Conservation (phyloP, 768 basidiomycete genomes). For the Auricularia sp. region DNA sequence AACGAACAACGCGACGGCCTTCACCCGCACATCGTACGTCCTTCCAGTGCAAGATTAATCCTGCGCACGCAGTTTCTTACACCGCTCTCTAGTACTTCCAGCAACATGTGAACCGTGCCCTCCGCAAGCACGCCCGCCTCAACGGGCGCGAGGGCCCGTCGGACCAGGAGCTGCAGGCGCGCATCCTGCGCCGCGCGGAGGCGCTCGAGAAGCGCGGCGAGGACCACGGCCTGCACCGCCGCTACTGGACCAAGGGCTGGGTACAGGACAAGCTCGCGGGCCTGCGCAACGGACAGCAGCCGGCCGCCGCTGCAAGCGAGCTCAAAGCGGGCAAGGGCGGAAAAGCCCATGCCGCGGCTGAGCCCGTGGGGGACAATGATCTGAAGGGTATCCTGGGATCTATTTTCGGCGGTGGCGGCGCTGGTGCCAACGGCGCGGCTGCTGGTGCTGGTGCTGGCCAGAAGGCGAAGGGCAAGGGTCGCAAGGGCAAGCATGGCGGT, state of each 20-base stretch:
- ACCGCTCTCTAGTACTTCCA: conserved; percentile 41
- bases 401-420: conserved; percentile 1
- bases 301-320: neutral
- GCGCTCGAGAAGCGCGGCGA: conserved; percentile 8
- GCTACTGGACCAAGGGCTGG: neutral
- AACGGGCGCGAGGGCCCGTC: conserved; percentile 45
- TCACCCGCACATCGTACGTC: conserved; percentile 35
- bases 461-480: neutral
- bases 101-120: conserved; percentile 58
- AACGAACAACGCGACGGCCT: conserved; percentile 19
- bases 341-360: conserved; percentile 3
- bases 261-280: conserved; percentile 18
- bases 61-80: neutral
- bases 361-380: conserved; percentile 8
- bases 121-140: conserved; percentile 59
- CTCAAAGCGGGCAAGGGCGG: neutral
- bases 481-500: conserved; percentile 7
- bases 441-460: neutral
- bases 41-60: too few species aligned
- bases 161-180: conserved; percentile 33
- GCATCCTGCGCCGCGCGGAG: conserved; percentile 16
- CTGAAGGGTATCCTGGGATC: neutral
- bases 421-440: conserved; percentile 1
- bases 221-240: neutral
- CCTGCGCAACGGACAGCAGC: neutral